Evolutionary conservation across 1,284 basidiomycete species (phyloP).

Genomic region (Boletus albobrunnescens): DNA sequence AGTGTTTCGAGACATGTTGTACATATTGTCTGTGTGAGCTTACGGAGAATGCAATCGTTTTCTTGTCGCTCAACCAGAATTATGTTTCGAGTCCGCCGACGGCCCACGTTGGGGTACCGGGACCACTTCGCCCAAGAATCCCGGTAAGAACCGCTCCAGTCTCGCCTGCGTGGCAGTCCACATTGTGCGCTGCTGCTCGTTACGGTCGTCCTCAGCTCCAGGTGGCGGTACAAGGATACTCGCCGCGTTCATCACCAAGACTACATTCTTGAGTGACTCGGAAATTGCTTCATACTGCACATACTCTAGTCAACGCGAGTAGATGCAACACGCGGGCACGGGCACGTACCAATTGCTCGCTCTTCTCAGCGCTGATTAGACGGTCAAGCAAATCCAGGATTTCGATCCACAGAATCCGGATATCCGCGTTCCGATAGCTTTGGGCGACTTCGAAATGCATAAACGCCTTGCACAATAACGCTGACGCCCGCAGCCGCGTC

Average conservation of each 20-base stretch:
- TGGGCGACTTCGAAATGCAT: conserved; percentile 88
- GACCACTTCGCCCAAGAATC: conserved; percentile 76
- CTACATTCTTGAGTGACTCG: conserved; percentile 94
- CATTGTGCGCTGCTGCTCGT: conserved; percentile 67
- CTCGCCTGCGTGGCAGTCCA: conserved; percentile 84
- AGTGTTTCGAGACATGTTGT: background rate
- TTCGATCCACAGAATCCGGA: conserved; percentile 82
- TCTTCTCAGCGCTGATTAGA: conserved; percentile 80
- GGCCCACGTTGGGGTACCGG: conserved; percentile 36
- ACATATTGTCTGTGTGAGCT: conserved; percentile 2
- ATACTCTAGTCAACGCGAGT: conserved; percentile 11
- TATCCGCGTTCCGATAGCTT: conserved; percentile 59
- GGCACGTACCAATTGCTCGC: conserved; percentile 80
- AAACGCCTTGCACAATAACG: conserved; percentile 90
- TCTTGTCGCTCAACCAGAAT: conserved; percentile 10
- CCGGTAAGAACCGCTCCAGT: conserved; percentile 85
- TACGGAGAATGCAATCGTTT: conserved; percentile 5
- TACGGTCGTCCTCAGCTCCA: conserved; percentile 47
- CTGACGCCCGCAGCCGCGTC: conserved; percentile 82
- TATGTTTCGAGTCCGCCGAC: conserved; percentile 12
- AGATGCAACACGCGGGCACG: background rate
- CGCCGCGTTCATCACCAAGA: conserved; percentile 93
- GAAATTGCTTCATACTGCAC: conserved; percentile 86
- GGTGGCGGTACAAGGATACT: conserved; percentile 75
- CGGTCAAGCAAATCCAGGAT: conserved; percentile 90